Conservation (phyloP, 2,329 filamentous ascomycete species). For the Helminthosporium solani region DNA sequence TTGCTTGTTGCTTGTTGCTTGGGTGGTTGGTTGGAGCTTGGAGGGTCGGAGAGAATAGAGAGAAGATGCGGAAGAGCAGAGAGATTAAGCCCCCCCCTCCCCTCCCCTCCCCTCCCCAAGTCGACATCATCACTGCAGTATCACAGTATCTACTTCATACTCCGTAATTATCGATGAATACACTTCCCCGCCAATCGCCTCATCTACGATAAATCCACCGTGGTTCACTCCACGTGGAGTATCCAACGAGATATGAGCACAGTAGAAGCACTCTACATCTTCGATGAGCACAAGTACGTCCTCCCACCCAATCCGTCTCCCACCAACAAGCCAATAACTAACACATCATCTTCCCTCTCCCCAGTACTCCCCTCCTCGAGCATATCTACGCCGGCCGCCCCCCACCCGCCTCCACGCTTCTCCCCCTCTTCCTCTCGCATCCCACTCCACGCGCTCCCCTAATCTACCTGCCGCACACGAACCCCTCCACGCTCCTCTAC, state of each 20-base stretch:
- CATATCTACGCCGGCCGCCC: conserved; percentile 85
- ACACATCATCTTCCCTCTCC: too few relatives aligned
- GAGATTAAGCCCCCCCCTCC: conserved; percentile 14
- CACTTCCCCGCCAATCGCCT: background rate
- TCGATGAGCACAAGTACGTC: conserved; percentile 86
- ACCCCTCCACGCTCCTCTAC: conserved; percentile 85
- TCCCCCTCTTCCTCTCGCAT: conserved; percentile 85
- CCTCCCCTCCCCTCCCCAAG: background rate
- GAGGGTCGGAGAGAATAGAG: background rate
- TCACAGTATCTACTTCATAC: too few relatives aligned
- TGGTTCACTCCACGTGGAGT: background rate
- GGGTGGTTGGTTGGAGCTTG: too few relatives aligned
- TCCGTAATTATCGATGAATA: too few relatives aligned
- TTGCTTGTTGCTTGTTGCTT: too few relatives aligned
- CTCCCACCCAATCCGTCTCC: background rate
- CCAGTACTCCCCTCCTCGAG: conserved; percentile 82
- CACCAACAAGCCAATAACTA: conserved; percentile 5
- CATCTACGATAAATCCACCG: background rate
- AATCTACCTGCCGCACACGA: conserved; percentile 78
- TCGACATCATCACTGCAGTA: too few relatives aligned
- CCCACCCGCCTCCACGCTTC: conserved; percentile 70
- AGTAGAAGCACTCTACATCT: conserved; percentile 95
- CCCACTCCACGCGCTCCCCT: conserved; percentile 78
- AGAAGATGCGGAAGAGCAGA: background rate
- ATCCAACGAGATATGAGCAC: conserved; percentile 54